Evolutionary conservation across 129 eudicot genomes (phyloP).

Genomic region (Saposhnikovia divaricata): DNA sequence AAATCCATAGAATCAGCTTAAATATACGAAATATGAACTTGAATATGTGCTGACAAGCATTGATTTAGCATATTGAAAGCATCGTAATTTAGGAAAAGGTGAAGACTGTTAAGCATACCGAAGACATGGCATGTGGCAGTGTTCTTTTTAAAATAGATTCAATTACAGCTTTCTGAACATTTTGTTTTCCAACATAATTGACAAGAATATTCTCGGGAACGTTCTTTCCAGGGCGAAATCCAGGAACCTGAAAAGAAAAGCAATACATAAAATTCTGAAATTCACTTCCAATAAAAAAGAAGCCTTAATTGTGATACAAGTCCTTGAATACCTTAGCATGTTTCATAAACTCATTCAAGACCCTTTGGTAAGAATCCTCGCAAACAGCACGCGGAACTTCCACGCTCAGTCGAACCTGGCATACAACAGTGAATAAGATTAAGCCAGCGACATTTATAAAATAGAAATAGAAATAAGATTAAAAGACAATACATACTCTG

Average conservation of each 20-base stretch:
- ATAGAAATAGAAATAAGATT: not conserved
- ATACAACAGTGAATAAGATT: too few relatives aligned
- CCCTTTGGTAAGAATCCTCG: constrained; percentile 64
- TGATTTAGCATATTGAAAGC: not conserved
- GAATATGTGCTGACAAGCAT: not conserved
- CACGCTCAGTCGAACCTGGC: constrained; percentile 76
- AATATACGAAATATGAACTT: not conserved
- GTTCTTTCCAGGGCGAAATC: constrained; percentile 82
- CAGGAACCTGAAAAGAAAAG: constrained; percentile 59
- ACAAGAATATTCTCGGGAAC: constrained; percentile 75
- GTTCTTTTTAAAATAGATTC: constrained; percentile 90
- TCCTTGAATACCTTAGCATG: constrained; percentile 50
- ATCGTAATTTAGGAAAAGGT: not conserved
- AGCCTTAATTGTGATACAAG: not conserved
- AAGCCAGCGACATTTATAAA: not conserved
- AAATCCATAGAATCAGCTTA: not conserved
- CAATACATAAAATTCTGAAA: not conserved
- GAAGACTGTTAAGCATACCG: constrained; percentile 31
- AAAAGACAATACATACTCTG: constrained; percentile 30
- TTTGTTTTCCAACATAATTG: constrained; percentile 54
- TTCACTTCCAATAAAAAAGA: not conserved
- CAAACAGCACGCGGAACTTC: constrained; percentile 81
- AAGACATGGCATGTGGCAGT: constrained; percentile 97
- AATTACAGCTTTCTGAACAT: constrained; percentile 55
- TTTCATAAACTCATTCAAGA: constrained; percentile 64